Evolutionary conservation across 2,329 filamentous ascomycete species (phyloP).

Genomic region (Periconia digitata): DNA sequence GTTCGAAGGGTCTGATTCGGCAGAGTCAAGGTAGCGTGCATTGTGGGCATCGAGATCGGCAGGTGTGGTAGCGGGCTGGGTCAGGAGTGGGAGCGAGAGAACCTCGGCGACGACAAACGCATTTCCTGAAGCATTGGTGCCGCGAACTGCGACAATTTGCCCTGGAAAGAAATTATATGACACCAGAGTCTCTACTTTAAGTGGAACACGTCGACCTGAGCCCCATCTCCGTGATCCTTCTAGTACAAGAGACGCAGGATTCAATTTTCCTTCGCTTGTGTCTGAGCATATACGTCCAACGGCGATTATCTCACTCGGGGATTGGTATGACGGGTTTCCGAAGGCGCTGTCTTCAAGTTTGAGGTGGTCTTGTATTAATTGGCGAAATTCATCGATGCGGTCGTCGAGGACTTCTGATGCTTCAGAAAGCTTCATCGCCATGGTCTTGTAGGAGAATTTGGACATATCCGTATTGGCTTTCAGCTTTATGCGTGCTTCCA

Average conservation of each 20-base stretch:
- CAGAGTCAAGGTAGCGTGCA: slow-evolving; percentile 66
- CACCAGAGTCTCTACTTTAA: slow-evolving; percentile 71
- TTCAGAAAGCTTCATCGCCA: slow-evolving; percentile 93
- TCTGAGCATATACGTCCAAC: slow-evolving; percentile 92
- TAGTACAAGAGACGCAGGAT: slow-evolving; percentile 79
- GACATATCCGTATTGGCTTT: slow-evolving; percentile 85
- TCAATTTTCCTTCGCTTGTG: slow-evolving; percentile 80
- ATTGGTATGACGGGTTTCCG: slow-evolving; percentile 82
- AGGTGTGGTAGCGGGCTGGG: slow-evolving; percentile 70
- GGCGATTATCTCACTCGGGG: slow-evolving; percentile 82
- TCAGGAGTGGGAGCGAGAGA: slow-evolving; percentile 72
- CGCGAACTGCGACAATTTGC: slow-evolving; percentile 84
- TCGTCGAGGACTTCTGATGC: slow-evolving; percentile 93
- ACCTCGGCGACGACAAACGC: slow-evolving; percentile 80
- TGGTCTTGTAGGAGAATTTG: slow-evolving; percentile 87
- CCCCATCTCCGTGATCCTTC: slow-evolving; percentile 86
- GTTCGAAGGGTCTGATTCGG: slow-evolving; percentile 53
- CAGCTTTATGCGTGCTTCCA: slow-evolving; percentile 78
- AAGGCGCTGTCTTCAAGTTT: slow-evolving; percentile 77
- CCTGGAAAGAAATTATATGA: slow-evolving; percentile 89
- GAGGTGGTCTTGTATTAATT: slow-evolving; percentile 73
- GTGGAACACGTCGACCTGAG: slow-evolving; percentile 75
- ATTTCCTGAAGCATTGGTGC: slow-evolving; percentile 82
- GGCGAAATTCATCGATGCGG: slow-evolving; percentile 85
- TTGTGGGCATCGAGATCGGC: slow-evolving; percentile 68